Conservation (phyloP, 768 basidiomycete species). For the Hirschioporus abietinus region DNA sequence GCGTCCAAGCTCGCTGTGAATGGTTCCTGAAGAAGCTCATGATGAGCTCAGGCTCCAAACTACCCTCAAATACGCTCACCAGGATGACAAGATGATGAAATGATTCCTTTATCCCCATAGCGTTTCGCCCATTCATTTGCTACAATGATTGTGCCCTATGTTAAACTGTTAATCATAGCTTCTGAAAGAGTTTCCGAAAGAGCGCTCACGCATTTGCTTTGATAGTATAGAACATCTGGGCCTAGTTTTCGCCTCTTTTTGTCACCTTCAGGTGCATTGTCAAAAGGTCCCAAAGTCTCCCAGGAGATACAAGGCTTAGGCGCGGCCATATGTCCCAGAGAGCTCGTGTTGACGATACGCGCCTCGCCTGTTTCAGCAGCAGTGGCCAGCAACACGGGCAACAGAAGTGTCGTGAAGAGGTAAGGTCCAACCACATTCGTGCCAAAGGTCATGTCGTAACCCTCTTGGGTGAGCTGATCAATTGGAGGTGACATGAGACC, state of each 20-base stretch:
- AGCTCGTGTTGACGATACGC: slow-evolving; percentile 18
- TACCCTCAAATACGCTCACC: slow-evolving; percentile 10
- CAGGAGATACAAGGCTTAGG: slow-evolving; percentile 9
- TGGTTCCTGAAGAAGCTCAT: slow-evolving; percentile 4
- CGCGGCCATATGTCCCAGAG: slow-evolving; percentile 9
- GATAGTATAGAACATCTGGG: slow-evolving; percentile 2
- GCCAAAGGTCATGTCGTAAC: slow-evolving; percentile 37
- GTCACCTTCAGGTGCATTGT: not conserved
- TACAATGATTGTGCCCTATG: slow-evolving; percentile 19
- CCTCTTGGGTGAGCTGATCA: slow-evolving; percentile 29
- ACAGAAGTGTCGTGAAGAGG: slow-evolving; percentile 16
- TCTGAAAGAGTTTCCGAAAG: not conserved
- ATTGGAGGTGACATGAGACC: slow-evolving; percentile 27
- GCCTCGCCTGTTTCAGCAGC: slow-evolving; percentile 14
- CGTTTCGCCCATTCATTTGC: slow-evolving; percentile 19
- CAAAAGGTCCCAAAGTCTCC: slow-evolving; percentile 9
- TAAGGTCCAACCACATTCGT: slow-evolving; percentile 22
- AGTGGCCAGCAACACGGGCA: slow-evolving; percentile 15
- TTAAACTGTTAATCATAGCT: not conserved
- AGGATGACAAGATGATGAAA: slow-evolving; percentile 19
- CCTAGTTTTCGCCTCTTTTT: slow-evolving; percentile 2
- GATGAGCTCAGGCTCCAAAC: not conserved
- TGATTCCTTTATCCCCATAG: slow-evolving; percentile 20
- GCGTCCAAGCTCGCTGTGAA: slow-evolving; percentile 7
- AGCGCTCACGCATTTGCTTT: slow-evolving; percentile 19